Conservation (phyloP, 495 filamentous ascomycete genomes). For the Extremus antarcticus region DNA sequence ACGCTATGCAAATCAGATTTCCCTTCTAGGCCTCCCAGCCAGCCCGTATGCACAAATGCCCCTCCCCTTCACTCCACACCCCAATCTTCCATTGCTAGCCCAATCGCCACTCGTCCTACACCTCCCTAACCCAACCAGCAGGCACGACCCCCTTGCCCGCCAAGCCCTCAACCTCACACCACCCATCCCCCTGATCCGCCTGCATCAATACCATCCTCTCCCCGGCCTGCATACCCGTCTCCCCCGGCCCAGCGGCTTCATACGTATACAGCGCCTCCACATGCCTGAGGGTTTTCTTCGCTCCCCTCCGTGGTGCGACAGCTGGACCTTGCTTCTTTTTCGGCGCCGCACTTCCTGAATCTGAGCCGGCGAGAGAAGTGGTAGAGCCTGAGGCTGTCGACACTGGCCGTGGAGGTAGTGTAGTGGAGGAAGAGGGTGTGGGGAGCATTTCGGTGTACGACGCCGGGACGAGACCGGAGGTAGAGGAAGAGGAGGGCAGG, state of each 20-base stretch:
- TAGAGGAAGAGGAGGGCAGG: constrained; percentile 40
- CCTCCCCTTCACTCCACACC: background rate
- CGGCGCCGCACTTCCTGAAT: constrained; percentile 4
- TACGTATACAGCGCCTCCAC: constrained; percentile 93
- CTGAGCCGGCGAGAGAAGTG: constrained; percentile 23
- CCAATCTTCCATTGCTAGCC: background rate
- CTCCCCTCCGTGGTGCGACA: constrained; percentile 72
- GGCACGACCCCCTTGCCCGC: constrained; percentile 85
- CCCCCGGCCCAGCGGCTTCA: constrained; percentile 68
- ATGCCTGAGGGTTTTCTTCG: constrained; percentile 80
- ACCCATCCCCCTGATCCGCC: constrained; percentile 80
- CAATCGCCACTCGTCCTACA: constrained; percentile 29
- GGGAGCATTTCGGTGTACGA: constrained; percentile 57
- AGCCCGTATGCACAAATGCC: background rate
- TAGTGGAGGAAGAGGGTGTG: constrained; percentile 22
- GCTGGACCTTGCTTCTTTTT: constrained; percentile 83
- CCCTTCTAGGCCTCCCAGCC: background rate
- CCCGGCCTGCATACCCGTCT: constrained; percentile 82
- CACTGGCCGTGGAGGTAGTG: constrained; percentile 35
- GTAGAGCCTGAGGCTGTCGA: constrained; percentile 26
- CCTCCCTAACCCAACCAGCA: constrained; percentile 79
- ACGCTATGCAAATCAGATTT: background rate
- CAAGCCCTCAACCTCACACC: constrained; percentile 82
- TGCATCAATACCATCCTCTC: constrained; percentile 83
- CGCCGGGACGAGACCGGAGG: constrained; percentile 77